These are phyloP conservation scores for Rhizomucor miehei DNA, from an alignment of 371 early-diverging fungal genomes.

Conservation along the genomic window DNA sequence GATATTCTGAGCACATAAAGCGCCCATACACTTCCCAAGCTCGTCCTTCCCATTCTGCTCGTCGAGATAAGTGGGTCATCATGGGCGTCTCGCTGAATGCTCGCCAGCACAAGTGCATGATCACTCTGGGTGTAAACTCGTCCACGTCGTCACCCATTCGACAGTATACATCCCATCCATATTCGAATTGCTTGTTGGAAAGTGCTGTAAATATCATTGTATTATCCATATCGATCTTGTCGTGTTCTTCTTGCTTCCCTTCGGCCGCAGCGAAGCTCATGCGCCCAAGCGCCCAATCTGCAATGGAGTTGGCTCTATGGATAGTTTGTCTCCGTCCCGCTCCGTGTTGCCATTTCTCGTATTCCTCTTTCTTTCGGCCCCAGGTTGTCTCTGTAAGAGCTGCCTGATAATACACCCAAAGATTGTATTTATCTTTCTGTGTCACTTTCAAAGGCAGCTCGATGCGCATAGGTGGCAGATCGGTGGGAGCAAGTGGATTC, in stretches of 20 bases:
- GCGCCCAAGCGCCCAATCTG: slow-evolving; percentile 24
- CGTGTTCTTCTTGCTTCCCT: slow-evolving; percentile 9
- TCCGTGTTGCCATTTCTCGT: slow-evolving; percentile 17
- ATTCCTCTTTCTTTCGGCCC: slow-evolving; percentile 17
- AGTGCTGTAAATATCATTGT: slow-evolving; percentile 31
- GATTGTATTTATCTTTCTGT: slow-evolving; percentile 25
- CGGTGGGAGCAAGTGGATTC: slow-evolving; percentile 31
- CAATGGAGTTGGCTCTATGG: slow-evolving; percentile 5
- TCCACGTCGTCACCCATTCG: slow-evolving; percentile 29
- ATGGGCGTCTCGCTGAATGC: slow-evolving; percentile 24
- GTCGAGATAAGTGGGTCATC: slow-evolving; percentile 22
- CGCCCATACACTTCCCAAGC: slow-evolving; percentile 36
- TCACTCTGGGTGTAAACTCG: slow-evolving; percentile 30
- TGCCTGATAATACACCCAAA: slow-evolving; percentile 39
- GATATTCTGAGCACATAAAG: slow-evolving; percentile 39
- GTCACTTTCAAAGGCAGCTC: slow-evolving; percentile 30
- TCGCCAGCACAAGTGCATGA: slow-evolving; percentile 36
- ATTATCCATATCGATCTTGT: slow-evolving; percentile 32
- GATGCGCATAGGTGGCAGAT: slow-evolving; percentile 24
- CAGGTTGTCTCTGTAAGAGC: slow-evolving; percentile 25
- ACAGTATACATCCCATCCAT: slow-evolving; percentile 35
- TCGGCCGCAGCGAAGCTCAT: slow-evolving; percentile 13
- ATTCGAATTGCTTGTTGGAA: slow-evolving; percentile 27
- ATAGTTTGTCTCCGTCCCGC: neutral
- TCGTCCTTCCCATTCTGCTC: slow-evolving; percentile 31